Evolutionary conservation across 2,329 filamentous ascomycete species (phyloP), one percentile per base, ranked within the genome.

Genomic region (Claviceps paspali): DNA sequence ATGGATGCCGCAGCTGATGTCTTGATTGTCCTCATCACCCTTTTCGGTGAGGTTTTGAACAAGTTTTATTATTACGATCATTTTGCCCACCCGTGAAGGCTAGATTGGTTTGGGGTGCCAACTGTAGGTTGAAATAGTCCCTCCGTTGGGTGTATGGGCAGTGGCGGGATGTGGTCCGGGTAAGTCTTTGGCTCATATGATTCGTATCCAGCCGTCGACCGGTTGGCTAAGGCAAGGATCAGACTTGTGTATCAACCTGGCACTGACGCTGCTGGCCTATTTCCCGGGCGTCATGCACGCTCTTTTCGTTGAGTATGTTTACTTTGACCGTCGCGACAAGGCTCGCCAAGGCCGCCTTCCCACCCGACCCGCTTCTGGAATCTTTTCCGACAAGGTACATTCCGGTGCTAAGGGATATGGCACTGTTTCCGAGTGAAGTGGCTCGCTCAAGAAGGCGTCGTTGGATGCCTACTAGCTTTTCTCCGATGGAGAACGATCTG

Each of bases 231-330:
- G n/a, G n/a, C n/a, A n/a, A n/a, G 18, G 15, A 29, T 55, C 60
- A 47, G 77, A 82, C 49, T 56, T 82, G 24, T 62, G 76, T 36
- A 70, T 82, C 57, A 82, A 82, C 53, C 69, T 82, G 47, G 66
- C 70, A 46, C 58, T 82, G 43, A 82, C 77, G 0, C 48, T 81
- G 21, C 65, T 81, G 17, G 76, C 76, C n/a, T 82, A 79, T 55
- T 59, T 91, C 35, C 83, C 83, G 0, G 84, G 82, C 6, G 78
- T 85, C 47, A 71, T 88, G 29, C 78, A 86, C 53, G 82, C 82
- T 30, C 86, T 87, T 56, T 91, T 87, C 54, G 47, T 85, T 43
- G 76, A 86, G 58, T 92, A 86, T 54, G 66, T 92, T 43, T 93
- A 87, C 62, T 88, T 79, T 56, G 73, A 83, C 49, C 79, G 79